These are phyloP conservation scores for Coniochaeta prunicola DNA, from an alignment of 2,329 filamentous ascomycete genomes.

Conservation along the genomic window DNA sequence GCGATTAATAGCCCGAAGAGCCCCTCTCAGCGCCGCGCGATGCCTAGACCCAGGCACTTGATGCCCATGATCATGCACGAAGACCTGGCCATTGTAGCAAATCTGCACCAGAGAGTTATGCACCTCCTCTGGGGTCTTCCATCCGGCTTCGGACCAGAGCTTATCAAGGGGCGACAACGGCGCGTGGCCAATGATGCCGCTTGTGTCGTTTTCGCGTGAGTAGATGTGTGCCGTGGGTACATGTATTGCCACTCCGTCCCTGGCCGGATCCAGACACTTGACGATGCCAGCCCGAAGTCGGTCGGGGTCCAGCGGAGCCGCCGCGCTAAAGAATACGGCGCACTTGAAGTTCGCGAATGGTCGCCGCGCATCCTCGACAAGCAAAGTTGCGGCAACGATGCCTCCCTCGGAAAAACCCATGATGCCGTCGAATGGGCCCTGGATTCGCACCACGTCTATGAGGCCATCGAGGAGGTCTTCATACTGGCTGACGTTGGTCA, in stretches of 20 bases:
- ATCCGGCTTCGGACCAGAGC: slow-evolving; percentile 5
- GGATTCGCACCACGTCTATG: slow-evolving; percentile 14
- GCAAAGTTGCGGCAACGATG: slow-evolving; percentile 21
- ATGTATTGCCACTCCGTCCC: slow-evolving; percentile 15
- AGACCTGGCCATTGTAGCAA: slow-evolving; percentile 15
- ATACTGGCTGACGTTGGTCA: slow-evolving; percentile 10
- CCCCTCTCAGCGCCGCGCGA: slow-evolving; percentile 12
- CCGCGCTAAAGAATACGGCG: slow-evolving; percentile 22
- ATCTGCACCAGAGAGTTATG: slow-evolving; percentile 13
- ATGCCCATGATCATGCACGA: slow-evolving; percentile 17
- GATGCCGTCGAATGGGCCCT: slow-evolving; percentile 20
- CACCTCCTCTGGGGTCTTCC: slow-evolving; percentile 8
- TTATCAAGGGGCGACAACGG: slow-evolving; percentile 2
- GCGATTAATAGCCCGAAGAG: slow-evolving; percentile 18
- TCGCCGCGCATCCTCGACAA: slow-evolving; percentile 18
- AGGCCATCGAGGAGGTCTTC: slow-evolving; percentile 16
- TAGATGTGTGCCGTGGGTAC: slow-evolving; percentile 21
- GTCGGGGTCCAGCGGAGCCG: slow-evolving; percentile 19
- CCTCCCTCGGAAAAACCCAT: slow-evolving; percentile 24
- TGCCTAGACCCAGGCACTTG: slow-evolving; percentile 19
- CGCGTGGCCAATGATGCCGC: neutral
- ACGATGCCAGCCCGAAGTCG: slow-evolving; percentile 14
- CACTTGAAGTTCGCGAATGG: slow-evolving; percentile 20
- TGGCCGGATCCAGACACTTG: slow-evolving; percentile 16
- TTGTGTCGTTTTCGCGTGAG: slow-evolving; percentile 8